Evolutionary conservation across 306 rosid species (phyloP).

Genomic region (Alnus rubra): DNA sequence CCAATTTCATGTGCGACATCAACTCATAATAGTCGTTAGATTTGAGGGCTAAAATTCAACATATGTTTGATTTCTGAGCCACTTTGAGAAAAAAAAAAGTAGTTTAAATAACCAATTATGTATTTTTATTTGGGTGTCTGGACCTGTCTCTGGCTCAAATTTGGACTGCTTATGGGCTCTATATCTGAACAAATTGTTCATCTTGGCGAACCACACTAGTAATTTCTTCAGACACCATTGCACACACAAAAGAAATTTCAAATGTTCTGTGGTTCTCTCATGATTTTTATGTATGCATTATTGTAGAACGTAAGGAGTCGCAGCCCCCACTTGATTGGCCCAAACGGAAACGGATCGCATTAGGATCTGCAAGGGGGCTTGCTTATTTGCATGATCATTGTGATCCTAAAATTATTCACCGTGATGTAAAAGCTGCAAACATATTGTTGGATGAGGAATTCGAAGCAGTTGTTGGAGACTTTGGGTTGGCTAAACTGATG

Average conservation of each 20-base stretch:
- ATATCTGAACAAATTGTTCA: background rate
- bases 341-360: constrained; percentile 59
- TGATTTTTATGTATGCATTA: constrained; percentile 8
- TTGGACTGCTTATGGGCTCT: background rate
- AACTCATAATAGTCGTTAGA: background rate
- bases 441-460: constrained; percentile 91
- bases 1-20: background rate
- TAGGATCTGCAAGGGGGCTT: constrained; percentile 93
- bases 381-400: constrained; percentile 96
- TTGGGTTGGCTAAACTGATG: constrained; percentile 93
- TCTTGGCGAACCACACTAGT: background rate
- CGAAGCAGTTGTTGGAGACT: constrained; percentile 94
- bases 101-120: background rate
- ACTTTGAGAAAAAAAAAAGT: background rate
- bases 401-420: constrained; percentile 93
- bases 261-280: background rate
- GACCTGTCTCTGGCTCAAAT: background rate
- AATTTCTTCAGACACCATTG: background rate
- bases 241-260: background rate
- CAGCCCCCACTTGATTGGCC: constrained; percentile 71
- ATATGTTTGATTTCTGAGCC: background rate
- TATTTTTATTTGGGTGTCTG: background rate
- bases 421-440: constrained; percentile 95
- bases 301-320: constrained; percentile 61
- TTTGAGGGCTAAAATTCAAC: background rate